Evolutionary conservation across 2,329 filamentous ascomycete species (phyloP).

Genomic region (Cytospora paraplurivora): DNA sequence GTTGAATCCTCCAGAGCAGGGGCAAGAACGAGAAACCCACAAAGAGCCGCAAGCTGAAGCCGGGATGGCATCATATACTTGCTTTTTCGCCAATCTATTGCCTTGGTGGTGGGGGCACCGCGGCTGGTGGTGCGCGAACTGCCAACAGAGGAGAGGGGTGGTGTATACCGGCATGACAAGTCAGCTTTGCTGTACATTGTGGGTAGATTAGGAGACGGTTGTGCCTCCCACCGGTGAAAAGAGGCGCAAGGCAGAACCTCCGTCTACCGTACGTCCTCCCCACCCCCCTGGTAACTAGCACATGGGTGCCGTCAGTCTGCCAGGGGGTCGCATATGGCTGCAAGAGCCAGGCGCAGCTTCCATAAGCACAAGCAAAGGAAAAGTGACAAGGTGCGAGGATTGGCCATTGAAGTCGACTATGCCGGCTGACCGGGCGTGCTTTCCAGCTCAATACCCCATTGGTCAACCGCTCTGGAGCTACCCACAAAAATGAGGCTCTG

Average conservation of each 20-base stretch:
- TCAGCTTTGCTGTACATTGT: constrained; percentile 18
- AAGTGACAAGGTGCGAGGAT: constrained; percentile 15
- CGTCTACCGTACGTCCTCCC: constrained; percentile 11
- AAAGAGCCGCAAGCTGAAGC: constrained; percentile 29
- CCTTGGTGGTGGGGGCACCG: constrained; percentile 9
- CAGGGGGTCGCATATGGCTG: constrained; percentile 17
- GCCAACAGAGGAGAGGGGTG: not conserved
- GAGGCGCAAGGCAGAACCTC: constrained; percentile 23
- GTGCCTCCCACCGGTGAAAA: constrained; percentile 12
- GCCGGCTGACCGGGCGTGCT: constrained; percentile 6
- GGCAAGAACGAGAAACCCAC: constrained; percentile 13
- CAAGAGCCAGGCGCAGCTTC: constrained; percentile 22
- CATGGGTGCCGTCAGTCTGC: constrained; percentile 6
- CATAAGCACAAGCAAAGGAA: constrained; percentile 25
- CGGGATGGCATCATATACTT: constrained; percentile 7
- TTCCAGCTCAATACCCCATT: constrained; percentile 8
- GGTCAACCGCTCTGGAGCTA: not conserved
- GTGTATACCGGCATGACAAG: constrained; percentile 8
- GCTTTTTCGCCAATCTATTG: constrained; percentile 16
- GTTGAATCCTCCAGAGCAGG: not conserved
- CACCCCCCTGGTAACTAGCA: constrained; percentile 9
- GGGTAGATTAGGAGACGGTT: constrained; percentile 11
- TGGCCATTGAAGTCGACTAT: constrained; percentile 10
- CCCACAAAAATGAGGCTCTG: constrained; percentile 28
- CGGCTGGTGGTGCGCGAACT: constrained; percentile 18